phyloP scores from a whole-genome alignment of 768 basidiomycete species.

The Lactifluus volemus region DNA sequence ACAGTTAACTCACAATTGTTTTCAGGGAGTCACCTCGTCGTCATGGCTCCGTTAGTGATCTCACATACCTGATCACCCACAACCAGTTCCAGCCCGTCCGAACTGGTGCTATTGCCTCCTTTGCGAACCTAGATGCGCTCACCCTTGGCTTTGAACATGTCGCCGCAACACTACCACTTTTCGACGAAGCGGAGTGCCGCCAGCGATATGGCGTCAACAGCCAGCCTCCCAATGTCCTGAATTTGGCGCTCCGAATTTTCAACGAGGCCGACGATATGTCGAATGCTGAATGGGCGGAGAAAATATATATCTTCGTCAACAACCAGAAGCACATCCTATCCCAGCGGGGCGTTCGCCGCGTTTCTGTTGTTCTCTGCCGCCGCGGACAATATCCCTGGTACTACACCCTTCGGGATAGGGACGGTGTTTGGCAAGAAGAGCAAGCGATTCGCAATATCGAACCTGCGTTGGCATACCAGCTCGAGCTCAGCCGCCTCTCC shows the following conservation, averaged over 20 bases:
- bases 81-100: conserved; percentile 85
- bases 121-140: conserved; percentile 64
- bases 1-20: background rate
- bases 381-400: conserved; percentile 89
- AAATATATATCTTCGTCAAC: conserved; percentile 65
- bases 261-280: conserved; percentile 67
- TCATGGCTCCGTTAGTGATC: conserved; percentile 89
- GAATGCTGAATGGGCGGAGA: conserved; percentile 69
- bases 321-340: conserved; percentile 50
- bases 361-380: conserved; percentile 88
- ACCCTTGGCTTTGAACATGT: conserved; percentile 68
- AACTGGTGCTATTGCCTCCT: conserved; percentile 87
- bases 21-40: conserved; percentile 51
- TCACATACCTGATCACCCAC: conserved; percentile 84
- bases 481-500: conserved; percentile 92
- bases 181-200: conserved; percentile 59
- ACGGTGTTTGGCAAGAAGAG: conserved; percentile 82
- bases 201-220: conserved; percentile 65
- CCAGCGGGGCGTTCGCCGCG: conserved; percentile 80
- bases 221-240: conserved; percentile 88
- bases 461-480: conserved; percentile 94
- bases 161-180: conserved; percentile 62
- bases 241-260: conserved; percentile 87
- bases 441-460: conserved; percentile 97
- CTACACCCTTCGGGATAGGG: conserved; percentile 76